Base-by-base conservation (phyloP, 352 stramenopile species). In the Globisporangium spiculum region DNA sequence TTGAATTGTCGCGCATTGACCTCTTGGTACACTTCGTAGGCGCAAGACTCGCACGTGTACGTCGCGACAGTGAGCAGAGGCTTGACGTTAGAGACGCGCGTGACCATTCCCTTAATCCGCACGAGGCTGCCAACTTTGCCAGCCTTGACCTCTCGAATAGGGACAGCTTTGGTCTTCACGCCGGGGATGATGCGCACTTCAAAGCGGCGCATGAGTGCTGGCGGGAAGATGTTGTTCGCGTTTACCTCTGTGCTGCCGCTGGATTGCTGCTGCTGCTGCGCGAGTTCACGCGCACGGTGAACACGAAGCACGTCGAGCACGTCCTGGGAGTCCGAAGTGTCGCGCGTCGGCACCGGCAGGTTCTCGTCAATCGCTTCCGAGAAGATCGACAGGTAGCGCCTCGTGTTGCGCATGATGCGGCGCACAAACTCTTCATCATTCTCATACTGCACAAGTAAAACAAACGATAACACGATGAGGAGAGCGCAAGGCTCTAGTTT, bases 71-170 rank as follows among this genome's bases (percentile, higher is more conserved):
- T 90, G 53, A 98, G 88, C 22, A 98, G 82, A 0, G 98, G 98
- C 76, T 99, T 99, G 50, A 99, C 98, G 69, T 98, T 98, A 0
- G 97, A 99, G 0, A 98, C 91, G n/a, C 97, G 88, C 1, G 98
- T 99, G 36, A 99, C 96, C 89, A 99, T 99, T 26, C 97, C 98
- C 36, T 96, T 92, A 56, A 99, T 94, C 0, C 91, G 95, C 12
- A 99, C 97, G 4, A 99, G 82, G 52, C 88, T 88, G 18, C 98
- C 98, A 44, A 99, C 98, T 52, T 98, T 92, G 22, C 75, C 75
- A 0, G 97, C 97, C 24, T 95, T 92, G 16, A 99, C 91, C n/a
- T 98, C 83, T 61, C 97, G 94, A 38, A 99, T 91, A 2, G 93
- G 93, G 18, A 94, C 79, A 6, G 92, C 88, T 68, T 90, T 95